phyloP scores from a whole-genome alignment of 1,139 yeast genomes.

The Taiozyma sp. region DNA sequence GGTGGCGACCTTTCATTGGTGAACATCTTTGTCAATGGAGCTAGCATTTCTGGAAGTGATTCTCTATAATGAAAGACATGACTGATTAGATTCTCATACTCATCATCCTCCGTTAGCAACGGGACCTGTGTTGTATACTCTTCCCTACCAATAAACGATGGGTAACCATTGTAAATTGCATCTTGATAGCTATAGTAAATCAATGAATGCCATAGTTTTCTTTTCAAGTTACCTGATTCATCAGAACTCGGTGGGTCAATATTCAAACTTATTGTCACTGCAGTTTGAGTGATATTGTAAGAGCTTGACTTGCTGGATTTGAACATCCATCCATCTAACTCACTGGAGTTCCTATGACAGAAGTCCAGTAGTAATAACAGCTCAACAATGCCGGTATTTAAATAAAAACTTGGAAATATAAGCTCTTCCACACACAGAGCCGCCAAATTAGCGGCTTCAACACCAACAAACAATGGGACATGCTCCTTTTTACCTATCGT shows the following conservation, averaged over 20 bases:
- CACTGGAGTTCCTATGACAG: slow-evolving; percentile 2
- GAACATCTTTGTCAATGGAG: not conserved
- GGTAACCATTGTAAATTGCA: slow-evolving; percentile 4
- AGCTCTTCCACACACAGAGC: slow-evolving; percentile 6
- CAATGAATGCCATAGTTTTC: slow-evolving; percentile 7
- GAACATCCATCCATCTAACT: slow-evolving; percentile 1
- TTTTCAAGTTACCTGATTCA: not conserved
- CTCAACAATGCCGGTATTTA: slow-evolving; percentile 3
- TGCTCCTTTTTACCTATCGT: slow-evolving; percentile 3
- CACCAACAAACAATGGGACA: not conserved
- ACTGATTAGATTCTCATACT: not conserved
- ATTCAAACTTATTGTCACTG: not conserved
- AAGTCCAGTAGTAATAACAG: slow-evolving; percentile 3
- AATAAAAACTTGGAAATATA: slow-evolving; percentile 3
- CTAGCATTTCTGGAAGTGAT: not conserved
- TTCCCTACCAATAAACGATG: slow-evolving; percentile 3
- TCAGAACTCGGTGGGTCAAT: slow-evolving; percentile 4
- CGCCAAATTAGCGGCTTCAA: slow-evolving; percentile 5
- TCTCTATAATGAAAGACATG: not conserved
- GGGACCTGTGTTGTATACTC: slow-evolving; percentile 4
- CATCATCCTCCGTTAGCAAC: not conserved
- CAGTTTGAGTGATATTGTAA: not conserved
- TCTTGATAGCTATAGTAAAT: slow-evolving; percentile 5
- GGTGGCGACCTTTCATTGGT: not conserved
- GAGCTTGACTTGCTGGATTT: not conserved